Percentiles rank a stretch among this genome's conserved stretches.
phyloP scores from a whole-genome alignment of 768 basidiomycete genomes.

The Phylloporus sp. region DNA sequence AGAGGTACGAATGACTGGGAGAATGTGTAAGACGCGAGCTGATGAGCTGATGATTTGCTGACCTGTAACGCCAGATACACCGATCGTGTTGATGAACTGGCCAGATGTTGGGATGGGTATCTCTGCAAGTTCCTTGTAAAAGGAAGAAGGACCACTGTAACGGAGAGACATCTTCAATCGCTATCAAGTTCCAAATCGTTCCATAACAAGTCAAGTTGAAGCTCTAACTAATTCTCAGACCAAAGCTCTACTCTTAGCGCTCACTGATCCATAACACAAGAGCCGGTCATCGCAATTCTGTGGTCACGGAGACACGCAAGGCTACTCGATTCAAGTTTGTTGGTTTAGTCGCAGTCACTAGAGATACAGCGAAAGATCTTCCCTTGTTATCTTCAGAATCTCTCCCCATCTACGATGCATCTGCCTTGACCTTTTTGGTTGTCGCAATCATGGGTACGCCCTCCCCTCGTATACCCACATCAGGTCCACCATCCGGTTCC shows the following conservation, averaged over 20 bases:
- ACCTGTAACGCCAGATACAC: slow-evolving; percentile 16
- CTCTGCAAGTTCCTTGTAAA: slow-evolving; percentile 39
- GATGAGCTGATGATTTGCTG: background rate
- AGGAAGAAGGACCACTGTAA: slow-evolving; percentile 16
- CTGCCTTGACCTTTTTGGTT: slow-evolving; percentile 41
- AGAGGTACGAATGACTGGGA: slow-evolving; percentile 39
- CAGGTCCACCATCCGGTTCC: slow-evolving; percentile 75
- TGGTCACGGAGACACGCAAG: background rate
- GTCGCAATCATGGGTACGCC: slow-evolving; percentile 47
- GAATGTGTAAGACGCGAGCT: no score
- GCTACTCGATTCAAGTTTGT: background rate
- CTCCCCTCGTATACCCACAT: slow-evolving; percentile 60
- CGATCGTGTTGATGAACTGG: slow-evolving; percentile 26
- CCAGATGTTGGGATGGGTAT: slow-evolving; percentile 38
- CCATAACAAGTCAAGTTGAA: no score
- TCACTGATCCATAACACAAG: no score
- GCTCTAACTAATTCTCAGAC: no score
- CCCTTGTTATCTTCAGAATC: background rate
- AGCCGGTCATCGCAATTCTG: background rate
- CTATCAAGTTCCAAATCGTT: background rate
- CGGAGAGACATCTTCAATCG: slow-evolving; percentile 16
- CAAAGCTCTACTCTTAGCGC: no score
- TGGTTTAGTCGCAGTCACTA: background rate
- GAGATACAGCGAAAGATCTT: background rate
- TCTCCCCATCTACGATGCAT: slow-evolving; percentile 23